phyloP scores from a whole-genome alignment of 371 early-diverging fungal species.

The Nematocida major region DNA sequence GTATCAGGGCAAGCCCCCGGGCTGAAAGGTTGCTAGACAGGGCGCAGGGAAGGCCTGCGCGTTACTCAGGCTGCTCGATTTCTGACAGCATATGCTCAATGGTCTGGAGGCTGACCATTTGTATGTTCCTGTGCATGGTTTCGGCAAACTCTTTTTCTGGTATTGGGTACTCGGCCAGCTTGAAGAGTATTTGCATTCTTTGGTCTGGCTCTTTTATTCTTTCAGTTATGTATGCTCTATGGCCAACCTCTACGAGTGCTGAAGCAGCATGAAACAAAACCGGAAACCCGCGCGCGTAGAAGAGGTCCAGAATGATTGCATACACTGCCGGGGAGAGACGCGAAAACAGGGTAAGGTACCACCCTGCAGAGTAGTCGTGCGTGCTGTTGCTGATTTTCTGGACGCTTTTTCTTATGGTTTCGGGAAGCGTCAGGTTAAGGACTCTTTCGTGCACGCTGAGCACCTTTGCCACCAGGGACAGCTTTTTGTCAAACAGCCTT shows the following conservation, averaged over 20 bases:
- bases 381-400: conserved; percentile 44
- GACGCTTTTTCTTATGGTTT: conserved; percentile 48
- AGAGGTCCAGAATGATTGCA: conserved; percentile 62
- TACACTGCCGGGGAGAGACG: conserved; percentile 58
- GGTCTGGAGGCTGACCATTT: conserved; percentile 12
- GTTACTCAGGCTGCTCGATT: no score
- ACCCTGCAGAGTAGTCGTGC: conserved; percentile 57
- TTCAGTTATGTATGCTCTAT: conserved; percentile 8
- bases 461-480: conserved; percentile 54
- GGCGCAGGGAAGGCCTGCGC: no score
- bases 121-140: conserved; percentile 19
- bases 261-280: conserved; percentile 58
- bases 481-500: conserved; percentile 62
- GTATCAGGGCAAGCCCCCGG: no score
- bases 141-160: conserved; percentile 18
- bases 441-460: conserved; percentile 59
- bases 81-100: conserved; percentile 37
- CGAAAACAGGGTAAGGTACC: conserved; percentile 66
- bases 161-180: conserved; percentile 45
- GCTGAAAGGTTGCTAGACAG: no score
- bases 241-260: conserved; percentile 56
- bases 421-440: conserved; percentile 56
- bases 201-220: conserved; percentile 20
- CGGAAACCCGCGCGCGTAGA: conserved; percentile 62
- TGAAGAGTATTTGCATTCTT: conserved; percentile 48